These are phyloP conservation scores for Penicillium egyptiacum DNA, from an alignment of 495 filamentous ascomycete species.

Conservation along the genomic window DNA sequence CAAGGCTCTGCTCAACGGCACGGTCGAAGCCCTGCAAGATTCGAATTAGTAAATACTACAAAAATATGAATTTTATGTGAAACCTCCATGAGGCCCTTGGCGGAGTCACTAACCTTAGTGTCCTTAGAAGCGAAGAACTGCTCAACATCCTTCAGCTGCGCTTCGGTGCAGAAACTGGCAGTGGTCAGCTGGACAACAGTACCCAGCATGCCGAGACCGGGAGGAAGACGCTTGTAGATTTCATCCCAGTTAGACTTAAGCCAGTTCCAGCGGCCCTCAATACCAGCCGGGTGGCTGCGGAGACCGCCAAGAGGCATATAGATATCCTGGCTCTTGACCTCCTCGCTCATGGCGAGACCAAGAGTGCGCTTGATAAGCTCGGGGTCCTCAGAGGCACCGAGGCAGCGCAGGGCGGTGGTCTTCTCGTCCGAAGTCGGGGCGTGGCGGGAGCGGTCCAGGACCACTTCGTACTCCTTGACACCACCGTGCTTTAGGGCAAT, in stretches of 20 bases:
- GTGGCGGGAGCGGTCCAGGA: slow-evolving; percentile 79
- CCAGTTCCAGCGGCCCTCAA: slow-evolving; percentile 79
- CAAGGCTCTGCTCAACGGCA: slow-evolving; percentile 59
- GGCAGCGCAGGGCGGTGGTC: slow-evolving; percentile 86
- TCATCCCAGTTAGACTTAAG: slow-evolving; percentile 83
- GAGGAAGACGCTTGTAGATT: slow-evolving; percentile 72
- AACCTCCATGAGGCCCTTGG: background rate
- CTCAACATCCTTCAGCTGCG: slow-evolving; percentile 72
- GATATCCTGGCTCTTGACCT: slow-evolving; percentile 95
- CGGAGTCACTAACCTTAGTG: slow-evolving; percentile 60
- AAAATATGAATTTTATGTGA: background rate
- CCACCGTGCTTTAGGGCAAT: slow-evolving; percentile 62
- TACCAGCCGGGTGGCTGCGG: slow-evolving; percentile 73
- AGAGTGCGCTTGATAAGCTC: slow-evolving; percentile 82
- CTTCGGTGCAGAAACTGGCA: slow-evolving; percentile 72
- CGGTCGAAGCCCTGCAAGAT: slow-evolving; percentile 54
- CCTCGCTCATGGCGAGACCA: slow-evolving; percentile 67
- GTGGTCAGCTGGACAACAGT: slow-evolving; percentile 82
- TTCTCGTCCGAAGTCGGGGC: slow-evolving; percentile 90
- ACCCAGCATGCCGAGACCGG: slow-evolving; percentile 80
- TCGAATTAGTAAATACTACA: slow-evolving; percentile 16
- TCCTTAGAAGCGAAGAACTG: slow-evolving; percentile 78
- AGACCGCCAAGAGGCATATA: slow-evolving; percentile 84
- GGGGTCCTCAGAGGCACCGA: slow-evolving; percentile 76
- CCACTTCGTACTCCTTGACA: slow-evolving; percentile 64